These are phyloP conservation scores for Lactarius deliciosus DNA, from an alignment of 768 basidiomycete species.

Conservation along the genomic window DNA sequence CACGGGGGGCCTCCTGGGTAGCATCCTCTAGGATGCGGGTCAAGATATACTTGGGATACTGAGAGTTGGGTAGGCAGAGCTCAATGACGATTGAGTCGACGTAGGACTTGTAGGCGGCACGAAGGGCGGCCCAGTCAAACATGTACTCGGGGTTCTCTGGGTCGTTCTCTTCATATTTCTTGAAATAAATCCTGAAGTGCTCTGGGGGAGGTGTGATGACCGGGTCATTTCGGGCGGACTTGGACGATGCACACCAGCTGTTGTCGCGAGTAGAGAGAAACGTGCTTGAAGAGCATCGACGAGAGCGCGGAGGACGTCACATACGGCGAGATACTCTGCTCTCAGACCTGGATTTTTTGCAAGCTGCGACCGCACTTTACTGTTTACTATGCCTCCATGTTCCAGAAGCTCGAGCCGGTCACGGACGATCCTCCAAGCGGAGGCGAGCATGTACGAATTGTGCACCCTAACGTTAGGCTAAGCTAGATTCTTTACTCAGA, in stretches of 20 bases:
- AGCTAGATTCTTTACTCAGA: conserved; percentile 15
- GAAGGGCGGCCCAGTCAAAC: conserved; percentile 65
- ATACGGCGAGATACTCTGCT: conserved; percentile 59
- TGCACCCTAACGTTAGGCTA: conserved; percentile 55
- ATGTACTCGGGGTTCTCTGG: conserved; percentile 51
- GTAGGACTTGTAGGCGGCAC: conserved; percentile 70
- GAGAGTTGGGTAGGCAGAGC: conserved; percentile 69
- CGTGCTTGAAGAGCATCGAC: conserved; percentile 61
- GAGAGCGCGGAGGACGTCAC: conserved; percentile 59
- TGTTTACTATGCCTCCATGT: conserved; percentile 54
- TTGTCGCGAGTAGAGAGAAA: conserved; percentile 68
- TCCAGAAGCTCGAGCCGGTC: conserved; percentile 56
- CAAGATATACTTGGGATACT: conserved; percentile 65
- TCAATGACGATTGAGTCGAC: conserved; percentile 83
- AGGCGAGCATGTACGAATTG: conserved; percentile 79
- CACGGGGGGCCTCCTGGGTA: conserved; percentile 68
- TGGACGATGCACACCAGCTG: conserved; percentile 53
- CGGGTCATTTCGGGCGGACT: conserved; percentile 17
- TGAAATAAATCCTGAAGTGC: conserved; percentile 74
- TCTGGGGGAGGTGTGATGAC: conserved; percentile 42
- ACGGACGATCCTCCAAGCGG: conserved; percentile 75
- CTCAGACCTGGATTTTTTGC: conserved; percentile 51
- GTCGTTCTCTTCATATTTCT: conserved; percentile 41
- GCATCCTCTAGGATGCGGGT: conserved; percentile 69
- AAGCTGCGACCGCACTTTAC: conserved; percentile 52